Evolutionary conservation across 78 protist species (phyloP), one percentile per base, ranked within the genome.

Genomic region (Dictyostelium brefeldianum): DNA sequence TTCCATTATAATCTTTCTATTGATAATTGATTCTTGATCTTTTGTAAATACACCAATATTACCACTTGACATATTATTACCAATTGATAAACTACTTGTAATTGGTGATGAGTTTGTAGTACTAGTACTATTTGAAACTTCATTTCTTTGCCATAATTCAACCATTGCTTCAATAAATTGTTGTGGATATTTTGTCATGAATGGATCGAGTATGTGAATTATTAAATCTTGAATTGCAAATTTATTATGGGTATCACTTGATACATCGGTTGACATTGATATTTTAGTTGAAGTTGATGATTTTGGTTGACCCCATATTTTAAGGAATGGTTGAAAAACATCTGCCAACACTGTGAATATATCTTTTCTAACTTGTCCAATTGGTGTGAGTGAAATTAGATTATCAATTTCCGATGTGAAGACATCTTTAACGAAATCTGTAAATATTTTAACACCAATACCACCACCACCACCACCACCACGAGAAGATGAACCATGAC

Each of bases 361-460:
- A 17, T 87, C 93, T 18, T 77, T 80, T 65, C 80, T 87, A 14
- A 77, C 85, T 12, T 77, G 81, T 5, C 93, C 93, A 25, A 87
- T 59, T 18, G 93, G 93, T 29, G 93, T 87, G 1, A 87, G 50
- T 2, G 93, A 22, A 1, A 75, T 69, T 1, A 57, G n/a, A 47
- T 25, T 48, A 36, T 87, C 93, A 29, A 77, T 77, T 7, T 87
- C 93, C 15, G 54, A 22, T 12, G 93, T 87, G n/a, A 87, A 87
- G 8, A 87, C 93, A 65, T 87, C 93, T 67, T 87, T 87, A 20
- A 87, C 93, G 36, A 87, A 87, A 77, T 87, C 93, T n/a, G 91
- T 74, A 22, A 87, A 65, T n/a, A 87, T n/a, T 17, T 73, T 41
- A 8, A 87, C 93, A 29, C 93, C 93, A 20, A 47, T 18, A 6